Conservation (phyloP, 176 grass and related monocot genomes). For the Hsuehochloa calcarea region DNA sequence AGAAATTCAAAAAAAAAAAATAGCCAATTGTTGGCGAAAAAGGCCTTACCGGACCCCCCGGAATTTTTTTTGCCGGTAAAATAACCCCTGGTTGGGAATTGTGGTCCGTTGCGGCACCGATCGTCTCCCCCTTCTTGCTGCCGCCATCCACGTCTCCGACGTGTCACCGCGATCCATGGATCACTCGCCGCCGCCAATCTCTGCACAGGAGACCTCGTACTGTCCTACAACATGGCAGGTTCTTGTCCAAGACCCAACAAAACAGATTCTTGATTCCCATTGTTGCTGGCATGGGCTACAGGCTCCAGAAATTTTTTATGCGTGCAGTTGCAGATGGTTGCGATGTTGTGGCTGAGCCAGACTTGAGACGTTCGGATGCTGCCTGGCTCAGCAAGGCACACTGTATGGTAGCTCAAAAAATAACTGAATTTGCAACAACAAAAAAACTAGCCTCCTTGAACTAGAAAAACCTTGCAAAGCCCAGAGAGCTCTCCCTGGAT, state of each 20-base stretch:
- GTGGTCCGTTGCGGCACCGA: background rate
- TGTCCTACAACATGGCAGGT: background rate
- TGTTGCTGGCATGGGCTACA: background rate
- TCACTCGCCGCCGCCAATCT: background rate
- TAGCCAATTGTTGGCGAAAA: too few species aligned
- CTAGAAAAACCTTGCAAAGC: too few species aligned
- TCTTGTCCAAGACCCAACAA: background rate
- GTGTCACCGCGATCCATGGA: background rate
- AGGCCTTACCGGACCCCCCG: too few species aligned
- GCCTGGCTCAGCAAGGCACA: too few species aligned
- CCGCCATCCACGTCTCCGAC: background rate
- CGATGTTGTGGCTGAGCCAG: background rate
- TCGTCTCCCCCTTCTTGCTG: background rate
- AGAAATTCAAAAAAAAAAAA: too few species aligned
- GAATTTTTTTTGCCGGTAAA: too few species aligned
- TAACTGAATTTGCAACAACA: too few species aligned
- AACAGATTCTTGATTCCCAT: background rate
- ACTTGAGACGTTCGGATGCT: too few species aligned
- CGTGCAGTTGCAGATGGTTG: background rate
- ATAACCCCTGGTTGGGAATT: too few species aligned
- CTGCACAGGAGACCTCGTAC: background rate
- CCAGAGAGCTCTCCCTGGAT: too few species aligned
- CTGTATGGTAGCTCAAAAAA: too few species aligned
- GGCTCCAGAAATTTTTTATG: background rate
- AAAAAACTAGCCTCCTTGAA: too few species aligned